Evolutionary conservation across 2,329 filamentous ascomycete species (phyloP), one percentile per base, ranked within the genome.

Genomic region (Helicocarpus griseus): DNA sequence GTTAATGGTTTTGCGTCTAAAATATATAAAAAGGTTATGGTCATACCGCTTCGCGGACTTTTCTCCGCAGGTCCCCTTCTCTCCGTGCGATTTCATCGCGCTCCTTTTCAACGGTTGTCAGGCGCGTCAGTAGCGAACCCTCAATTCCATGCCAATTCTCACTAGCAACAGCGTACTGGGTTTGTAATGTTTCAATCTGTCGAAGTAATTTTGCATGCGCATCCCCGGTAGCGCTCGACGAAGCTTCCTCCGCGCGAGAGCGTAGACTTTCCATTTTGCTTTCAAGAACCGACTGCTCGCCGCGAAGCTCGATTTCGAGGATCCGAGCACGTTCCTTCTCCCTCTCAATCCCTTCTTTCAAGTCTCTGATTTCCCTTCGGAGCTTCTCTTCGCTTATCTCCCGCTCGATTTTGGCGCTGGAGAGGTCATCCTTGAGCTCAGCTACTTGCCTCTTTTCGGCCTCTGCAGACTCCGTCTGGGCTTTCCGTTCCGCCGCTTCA

Each of bases 81-180:
- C 88, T 83, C 58, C 83, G 83, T 47, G 82, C 77, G 7, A 87
- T 81, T 62, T 98, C 93, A 63, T 97, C 90, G 51, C 88, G 82
- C 67, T 98, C 94, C 64, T 86, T 93, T 66, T 98, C 93, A 8
- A 97, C 74, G 47, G 75, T 84, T 3, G 83, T 78, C 9, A 93
- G 78, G 52, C 90, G 81, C 21, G 87, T 82, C 48, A 91, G 79
- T 29, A 98, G 71, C 2, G 87, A 94, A 8, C 86, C 81, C 68
- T 98, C 91, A 55, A 98, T 94, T 0, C 89, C 88, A 64, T 96
- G 90, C 93, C 94, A 98, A 61, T 98, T 98, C 63, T 95, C 89
- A 59, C 88, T 93, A 1, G 93, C 93, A 50, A 94, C 83, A 0
- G 89, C 83, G 69, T 98, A 95, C 66, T 98, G 94, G 5, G 87